Conservation (phyloP, 495 filamentous ascomycete species). For the Hyaloscypha finlandica region DNA sequence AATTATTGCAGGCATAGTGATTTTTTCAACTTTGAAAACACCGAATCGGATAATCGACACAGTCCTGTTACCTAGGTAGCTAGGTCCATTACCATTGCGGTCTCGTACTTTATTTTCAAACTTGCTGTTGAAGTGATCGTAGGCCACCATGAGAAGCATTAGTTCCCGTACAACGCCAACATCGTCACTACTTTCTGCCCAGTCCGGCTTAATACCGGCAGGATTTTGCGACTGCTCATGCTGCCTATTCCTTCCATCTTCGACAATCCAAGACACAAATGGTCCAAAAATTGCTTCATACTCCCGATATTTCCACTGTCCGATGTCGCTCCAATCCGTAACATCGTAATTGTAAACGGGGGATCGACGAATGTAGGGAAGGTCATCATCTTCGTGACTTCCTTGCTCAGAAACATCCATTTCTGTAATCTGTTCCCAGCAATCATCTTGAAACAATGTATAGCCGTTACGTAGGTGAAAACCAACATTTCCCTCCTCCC, state of each 20-base stretch:
- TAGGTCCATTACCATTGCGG: not conserved
- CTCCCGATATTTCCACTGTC: slow-evolving; percentile 21
- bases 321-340: slow-evolving; percentile 19
- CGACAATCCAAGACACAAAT: slow-evolving; percentile 24
- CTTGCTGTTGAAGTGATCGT: slow-evolving; percentile 21
- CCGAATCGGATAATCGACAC: slow-evolving; percentile 23
- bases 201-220: slow-evolving; percentile 9
- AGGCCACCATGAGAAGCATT: slow-evolving; percentile 22
- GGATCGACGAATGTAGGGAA: slow-evolving; percentile 21
- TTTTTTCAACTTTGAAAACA: slow-evolving; percentile 20
- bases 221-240: slow-evolving; percentile 8
- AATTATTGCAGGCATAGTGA: slow-evolving; percentile 18
- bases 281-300: slow-evolving; percentile 20
- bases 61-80: slow-evolving; percentile 19
- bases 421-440: not conserved
- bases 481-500: slow-evolving; percentile 13
- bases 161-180: slow-evolving; percentile 17
- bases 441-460: not conserved
- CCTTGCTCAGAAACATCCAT: not conserved
- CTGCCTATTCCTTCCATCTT: slow-evolving; percentile 21
- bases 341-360: slow-evolving; percentile 24
- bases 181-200: slow-evolving; percentile 14
- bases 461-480: not conserved
- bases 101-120: slow-evolving; percentile 3
- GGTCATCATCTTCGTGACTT: slow-evolving; percentile 10